Percentiles rank a stretch among this genome's conserved stretches.
phyloP scores from a whole-genome alignment of 192 early-diverging fungal species.

The Coemansia sp. region DNA sequence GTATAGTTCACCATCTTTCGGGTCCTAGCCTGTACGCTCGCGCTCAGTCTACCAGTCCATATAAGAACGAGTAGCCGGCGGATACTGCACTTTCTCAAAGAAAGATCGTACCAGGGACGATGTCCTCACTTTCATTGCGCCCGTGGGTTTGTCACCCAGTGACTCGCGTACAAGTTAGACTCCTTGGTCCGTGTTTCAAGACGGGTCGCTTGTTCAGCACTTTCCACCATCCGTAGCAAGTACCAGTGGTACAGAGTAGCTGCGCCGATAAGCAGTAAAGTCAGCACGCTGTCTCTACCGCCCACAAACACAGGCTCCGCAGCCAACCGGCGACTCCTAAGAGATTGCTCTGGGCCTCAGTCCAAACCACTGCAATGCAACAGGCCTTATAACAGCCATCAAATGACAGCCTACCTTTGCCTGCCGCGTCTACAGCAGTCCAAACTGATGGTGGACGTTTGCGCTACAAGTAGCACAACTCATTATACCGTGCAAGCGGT shows the following conservation, averaged over 20 bases:
- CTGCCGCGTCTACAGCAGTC: constrained; percentile 50
- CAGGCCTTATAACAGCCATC: constrained; percentile 60
- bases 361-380: constrained; percentile 55
- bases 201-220: constrained; percentile 71
- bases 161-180: constrained; percentile 78
- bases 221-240: constrained; percentile 58
- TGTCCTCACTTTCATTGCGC: constrained; percentile 60
- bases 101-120: constrained; percentile 30
- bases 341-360: constrained; percentile 56
- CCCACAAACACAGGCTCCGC: neutral
- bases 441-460: constrained; percentile 46
- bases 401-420: constrained; percentile 52
- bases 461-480: neutral
- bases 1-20: constrained; percentile 84
- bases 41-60: constrained; percentile 53
- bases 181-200: constrained; percentile 84
- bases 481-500: constrained; percentile 45
- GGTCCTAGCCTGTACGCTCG: constrained; percentile 74
- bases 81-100: constrained; percentile 54
- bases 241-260: neutral
- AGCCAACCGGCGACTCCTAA: constrained; percentile 1
- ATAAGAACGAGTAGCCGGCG: constrained; percentile 56
- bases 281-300: constrained; percentile 33
- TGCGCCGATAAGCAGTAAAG: neutral
- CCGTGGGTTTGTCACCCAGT: constrained; percentile 56